Evolutionary conservation across 345 rosid species (phyloP), one percentile per base, ranked within the genome.

Genomic region (Moringa oleifera): DNA sequence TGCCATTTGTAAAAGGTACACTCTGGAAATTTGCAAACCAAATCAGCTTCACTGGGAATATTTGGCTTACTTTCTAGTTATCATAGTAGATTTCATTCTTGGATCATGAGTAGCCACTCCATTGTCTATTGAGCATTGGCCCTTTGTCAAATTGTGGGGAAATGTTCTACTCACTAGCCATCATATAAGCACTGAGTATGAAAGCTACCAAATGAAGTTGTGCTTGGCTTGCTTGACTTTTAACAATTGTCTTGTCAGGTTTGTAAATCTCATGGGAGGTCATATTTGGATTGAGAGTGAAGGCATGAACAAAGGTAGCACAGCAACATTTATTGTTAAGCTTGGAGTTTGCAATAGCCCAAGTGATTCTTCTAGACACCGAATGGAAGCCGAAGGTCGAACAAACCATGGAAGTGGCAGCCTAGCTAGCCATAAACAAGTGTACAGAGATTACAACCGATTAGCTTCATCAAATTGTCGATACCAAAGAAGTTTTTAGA

Each of bases 181-280:
- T n/a, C 47, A 15, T 41, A 4, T 41, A 4, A 41, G 6, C 13
- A 41, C 47, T 41, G 9, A 16, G 17, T 1, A 41, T 41, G 6
- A 16, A 41, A 41, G 17, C 17, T 9, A 7, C 12, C 47, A 41
- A 41, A 11, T 41, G 2, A 11, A 1, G 6, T 15, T 41, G 12
- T 41, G 47, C 47, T 41, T 15, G 16, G 2, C 12, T 7, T 41
- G 12, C 17, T 41, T 4, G 1, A 7, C 17, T 41, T 41, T 15
- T 7, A 4, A 11, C 1, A 11, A 41, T 41, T 41, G 8, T 28
- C 5, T n/a, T 8, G 70, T 67, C 77, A 93, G 97, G 76, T 93
- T 88, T 75, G 87, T 86, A n/a, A 81, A 76, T 76, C 80, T 90
- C 71, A 93, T 93, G 99, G 91, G 89, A 63, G 97, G 99, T 33